Base-by-base conservation (phyloP, 2,329 filamentous ascomycete species). In the Pestalotiopsis sp. region DNA sequence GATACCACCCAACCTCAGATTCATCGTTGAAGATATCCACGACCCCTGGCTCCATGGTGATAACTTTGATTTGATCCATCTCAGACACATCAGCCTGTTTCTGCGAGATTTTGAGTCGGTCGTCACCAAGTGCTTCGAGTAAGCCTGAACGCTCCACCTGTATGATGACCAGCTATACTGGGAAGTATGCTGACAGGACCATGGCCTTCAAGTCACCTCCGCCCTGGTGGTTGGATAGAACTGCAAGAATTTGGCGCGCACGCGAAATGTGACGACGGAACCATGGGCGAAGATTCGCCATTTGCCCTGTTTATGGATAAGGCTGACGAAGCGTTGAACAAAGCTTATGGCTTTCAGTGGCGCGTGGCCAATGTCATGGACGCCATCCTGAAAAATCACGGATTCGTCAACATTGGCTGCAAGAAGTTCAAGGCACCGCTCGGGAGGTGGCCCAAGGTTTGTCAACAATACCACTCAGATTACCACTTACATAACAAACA, bases 1-100 rank as follows among this genome's bases (percentile, higher is more conserved):
- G 73, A 78, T 85, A 2, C 85, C 85, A 26, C 81, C 82, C 22
- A 87, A 87, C 69, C 77, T 86, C 30, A 78, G 79, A 30, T 87
- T 87, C 74, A 74, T 85, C 61, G 78, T 88, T n/a, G 85, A 87
- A 69, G 85, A 88, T 71, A 79, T 83, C 9, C 82, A 86, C 71
- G 79, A 84, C 66, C 77, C 82, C 10, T 88, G 86, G 86, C 64
- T 66, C 17, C 67, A 72, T 3, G 84, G 82, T 70, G 75, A 78
- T 2, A 75, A 83, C 69, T 87, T 86, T 73, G 84, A 87, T 74
- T 81, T 82, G 68, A 81, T 88, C 64, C 85, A 87, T 72, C 75
- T 79, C 40, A 80, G 85, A 26, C 78, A 83, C 40, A 80, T 87
- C 75, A 58, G 64, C 22, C 52, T 48, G 4, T 66, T 66, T 24